Percentiles rank a stretch among this genome's conserved stretches.
These are phyloP conservation scores for Cladochytrium replicatum DNA, from an alignment of 192 early-diverging fungal species.

Conservation along the genomic window DNA sequence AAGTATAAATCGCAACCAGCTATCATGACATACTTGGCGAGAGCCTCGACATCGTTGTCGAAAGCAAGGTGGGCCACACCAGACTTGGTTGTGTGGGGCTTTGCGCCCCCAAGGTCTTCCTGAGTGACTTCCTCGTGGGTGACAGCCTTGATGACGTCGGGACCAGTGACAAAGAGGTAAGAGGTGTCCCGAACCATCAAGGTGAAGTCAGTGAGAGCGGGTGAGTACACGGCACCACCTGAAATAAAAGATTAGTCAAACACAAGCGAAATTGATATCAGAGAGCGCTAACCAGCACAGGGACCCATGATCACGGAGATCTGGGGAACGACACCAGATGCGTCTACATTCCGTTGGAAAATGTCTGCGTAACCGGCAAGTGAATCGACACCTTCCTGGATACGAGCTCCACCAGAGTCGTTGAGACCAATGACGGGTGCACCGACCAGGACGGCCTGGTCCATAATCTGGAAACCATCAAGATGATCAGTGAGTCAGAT, in stretches of 20 bases:
- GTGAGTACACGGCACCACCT: slow-evolving; percentile 88
- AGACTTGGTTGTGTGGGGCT: slow-evolving; percentile 77
- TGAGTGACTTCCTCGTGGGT: slow-evolving; percentile 91
- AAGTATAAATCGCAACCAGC: too few species aligned
- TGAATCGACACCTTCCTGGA: slow-evolving; percentile 96
- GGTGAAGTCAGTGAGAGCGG: slow-evolving; percentile 92
- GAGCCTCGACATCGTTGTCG: slow-evolving; percentile 88
- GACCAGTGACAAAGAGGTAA: slow-evolving; percentile 94
- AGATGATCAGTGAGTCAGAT: too few species aligned
- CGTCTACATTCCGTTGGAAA: slow-evolving; percentile 85
- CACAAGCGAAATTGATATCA: neutral
- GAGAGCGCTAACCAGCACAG: slow-evolving; percentile 59
- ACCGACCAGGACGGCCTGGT: slow-evolving; percentile 80
- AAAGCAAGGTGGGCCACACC: slow-evolving; percentile 90
- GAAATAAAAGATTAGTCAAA: neutral
- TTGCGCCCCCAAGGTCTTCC: slow-evolving; percentile 89
- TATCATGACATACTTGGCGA: too few species aligned
- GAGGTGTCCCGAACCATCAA: slow-evolving; percentile 96
- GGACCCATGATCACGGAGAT: slow-evolving; percentile 96
- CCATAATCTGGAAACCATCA: slow-evolving; percentile 63
- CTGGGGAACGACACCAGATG: slow-evolving; percentile 90
- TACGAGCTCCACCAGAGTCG: slow-evolving; percentile 95
- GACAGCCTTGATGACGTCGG: slow-evolving; percentile 92
- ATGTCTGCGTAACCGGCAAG: slow-evolving; percentile 94
- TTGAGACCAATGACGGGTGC: slow-evolving; percentile 94